Conservation (phyloP, 345 rosid species). For the Geranium brycei region DNA sequence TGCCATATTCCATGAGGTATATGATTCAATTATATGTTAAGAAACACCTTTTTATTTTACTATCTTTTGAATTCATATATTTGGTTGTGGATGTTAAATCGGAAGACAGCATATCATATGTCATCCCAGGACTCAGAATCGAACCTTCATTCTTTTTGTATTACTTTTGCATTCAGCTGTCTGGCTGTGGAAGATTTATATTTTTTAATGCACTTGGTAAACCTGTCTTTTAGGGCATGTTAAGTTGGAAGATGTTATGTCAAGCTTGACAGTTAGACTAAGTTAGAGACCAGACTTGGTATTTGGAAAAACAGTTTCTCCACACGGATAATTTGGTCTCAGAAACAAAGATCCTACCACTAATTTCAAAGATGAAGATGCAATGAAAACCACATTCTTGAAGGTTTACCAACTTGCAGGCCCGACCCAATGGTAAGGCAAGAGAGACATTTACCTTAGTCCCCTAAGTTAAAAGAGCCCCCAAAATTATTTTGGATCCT, state of each 20-base stretch:
- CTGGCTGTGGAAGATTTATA: no score
- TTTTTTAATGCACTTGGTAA: neutral
- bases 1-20: conserved; percentile 93
- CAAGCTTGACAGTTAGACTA: neutral
- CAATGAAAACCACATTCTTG: neutral
- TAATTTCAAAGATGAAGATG: neutral
- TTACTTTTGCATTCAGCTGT: neutral
- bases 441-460: no score
- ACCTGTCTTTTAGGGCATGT: neutral
- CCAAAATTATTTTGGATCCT: no score
- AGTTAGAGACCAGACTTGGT: neutral
- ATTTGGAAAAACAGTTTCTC: neutral
- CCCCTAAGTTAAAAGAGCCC: no score
- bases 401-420: neutral
- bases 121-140: no score
- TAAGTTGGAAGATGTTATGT: neutral
- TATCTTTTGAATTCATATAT: neutral
- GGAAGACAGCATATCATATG: no score
- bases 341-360: neutral
- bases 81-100: no score
- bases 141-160: no score
- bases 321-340: neutral
- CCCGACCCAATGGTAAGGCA: no score
- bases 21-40: neutral
- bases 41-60: neutral